Percentiles rank a stretch among this genome's conserved stretches.
Conservation (phyloP, 495 filamentous ascomycete species). For the Lasiosphaeriaceae sp. region DNA sequence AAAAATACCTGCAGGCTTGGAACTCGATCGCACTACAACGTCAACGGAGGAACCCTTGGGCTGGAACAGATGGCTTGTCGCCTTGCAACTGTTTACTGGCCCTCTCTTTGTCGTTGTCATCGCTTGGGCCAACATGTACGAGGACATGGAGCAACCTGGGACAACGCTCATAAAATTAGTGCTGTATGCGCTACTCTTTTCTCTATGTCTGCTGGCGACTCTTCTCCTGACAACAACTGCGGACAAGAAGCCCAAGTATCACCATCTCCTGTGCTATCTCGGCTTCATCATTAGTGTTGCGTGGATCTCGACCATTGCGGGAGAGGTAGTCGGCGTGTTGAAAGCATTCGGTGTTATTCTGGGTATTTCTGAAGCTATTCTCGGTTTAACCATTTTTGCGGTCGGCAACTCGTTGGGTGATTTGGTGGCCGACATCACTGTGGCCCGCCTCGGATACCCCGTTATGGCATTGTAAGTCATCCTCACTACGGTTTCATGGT, state of each 20-base stretch:
- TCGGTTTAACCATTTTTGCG: slow-evolving; percentile 94
- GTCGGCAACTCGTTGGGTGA: slow-evolving; percentile 95
- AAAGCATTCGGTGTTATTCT: slow-evolving; percentile 92
- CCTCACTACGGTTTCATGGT: background rate
- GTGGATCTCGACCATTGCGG: slow-evolving; percentile 95
- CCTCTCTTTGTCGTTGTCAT: slow-evolving; percentile 79
- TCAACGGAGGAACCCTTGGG: slow-evolving; percentile 40
- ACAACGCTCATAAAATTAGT: slow-evolving; percentile 54
- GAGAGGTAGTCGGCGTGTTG: slow-evolving; percentile 91
- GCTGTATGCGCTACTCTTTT: slow-evolving; percentile 66
- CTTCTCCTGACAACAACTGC: slow-evolving; percentile 62
- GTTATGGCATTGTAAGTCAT: slow-evolving; percentile 81
- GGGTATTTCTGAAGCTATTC: slow-evolving; percentile 89
- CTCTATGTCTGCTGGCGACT: slow-evolving; percentile 57
- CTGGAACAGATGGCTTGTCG: slow-evolving; percentile 90
- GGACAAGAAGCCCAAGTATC: slow-evolving; percentile 57
- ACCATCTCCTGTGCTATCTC: slow-evolving; percentile 73
- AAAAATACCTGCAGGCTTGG: slow-evolving; percentile 23
- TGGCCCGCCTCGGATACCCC: slow-evolving; percentile 87
- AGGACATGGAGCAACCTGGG: slow-evolving; percentile 40
- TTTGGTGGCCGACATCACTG: slow-evolving; percentile 89
- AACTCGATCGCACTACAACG: slow-evolving; percentile 20
- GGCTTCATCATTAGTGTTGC: slow-evolving; percentile 90
- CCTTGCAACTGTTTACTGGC: slow-evolving; percentile 79
- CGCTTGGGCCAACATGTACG: slow-evolving; percentile 65